phyloP scores from a whole-genome alignment of 768 basidiomycete genomes.

The Leucocoprinus birnbaumii region DNA sequence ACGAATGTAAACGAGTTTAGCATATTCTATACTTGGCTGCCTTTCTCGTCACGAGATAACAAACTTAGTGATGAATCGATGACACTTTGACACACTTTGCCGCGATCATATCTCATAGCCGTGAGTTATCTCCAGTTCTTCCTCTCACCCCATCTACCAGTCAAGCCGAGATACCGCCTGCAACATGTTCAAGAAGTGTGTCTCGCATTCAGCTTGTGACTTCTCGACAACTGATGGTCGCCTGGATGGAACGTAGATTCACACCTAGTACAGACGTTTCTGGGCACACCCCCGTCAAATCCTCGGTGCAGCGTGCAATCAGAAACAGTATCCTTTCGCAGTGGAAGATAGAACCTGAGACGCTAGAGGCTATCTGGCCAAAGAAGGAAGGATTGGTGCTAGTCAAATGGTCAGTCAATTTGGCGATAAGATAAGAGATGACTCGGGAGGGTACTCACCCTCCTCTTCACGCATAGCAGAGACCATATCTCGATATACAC shows the following conservation, averaged over 20 bases:
- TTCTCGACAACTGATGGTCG: constrained; percentile 5
- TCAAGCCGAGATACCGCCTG: constrained; percentile 7
- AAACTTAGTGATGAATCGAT: not conserved
- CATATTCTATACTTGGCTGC: not conserved
- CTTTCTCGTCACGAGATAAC: constrained; percentile 7
- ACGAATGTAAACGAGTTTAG: not conserved
- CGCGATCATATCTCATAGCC: constrained; percentile 12
- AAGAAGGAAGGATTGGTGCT: constrained; percentile 95
- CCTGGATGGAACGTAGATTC: constrained; percentile 45
- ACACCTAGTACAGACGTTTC: constrained; percentile 77
- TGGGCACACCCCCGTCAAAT: constrained; percentile 88
- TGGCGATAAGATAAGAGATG: constrained; percentile 13
- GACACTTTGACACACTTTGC: constrained; percentile 11
- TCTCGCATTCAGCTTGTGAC: constrained; percentile 13
- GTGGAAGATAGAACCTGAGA: constrained; percentile 77
- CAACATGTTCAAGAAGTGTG: constrained; percentile 76
- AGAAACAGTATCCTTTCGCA: constrained; percentile 77
- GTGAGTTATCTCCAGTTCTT: constrained; percentile 10
- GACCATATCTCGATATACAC: constrained; percentile 95
- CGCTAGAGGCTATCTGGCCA: constrained; percentile 92
- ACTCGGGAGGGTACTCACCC: constrained; percentile 7
- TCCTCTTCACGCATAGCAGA: constrained; percentile 57
- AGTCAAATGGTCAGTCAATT: constrained; percentile 82
- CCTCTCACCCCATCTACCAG: constrained; percentile 5
- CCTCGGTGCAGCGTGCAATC: constrained; percentile 89